Base-by-base conservation (phyloP, 2,329 filamentous ascomycete genomes). In the Botrytis hyacinthi region DNA sequence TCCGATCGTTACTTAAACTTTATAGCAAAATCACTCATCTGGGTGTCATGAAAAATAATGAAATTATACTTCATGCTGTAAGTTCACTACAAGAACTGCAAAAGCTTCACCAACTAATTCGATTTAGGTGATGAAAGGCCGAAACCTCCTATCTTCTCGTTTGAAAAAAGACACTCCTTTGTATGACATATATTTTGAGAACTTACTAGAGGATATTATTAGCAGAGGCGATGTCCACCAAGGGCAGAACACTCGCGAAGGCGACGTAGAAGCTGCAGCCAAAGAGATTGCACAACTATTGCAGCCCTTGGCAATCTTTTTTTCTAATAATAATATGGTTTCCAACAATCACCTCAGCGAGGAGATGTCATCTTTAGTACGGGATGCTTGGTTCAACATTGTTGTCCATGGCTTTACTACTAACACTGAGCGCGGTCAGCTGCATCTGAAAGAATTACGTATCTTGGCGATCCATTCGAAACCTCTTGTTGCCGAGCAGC, bases 341-440 rank as follows among this genome's bases (percentile, higher is more conserved):
- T 35, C 84, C 83, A 48, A 81, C 75, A 73, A 80, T 44, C 77
- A 84, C 16, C 83, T 83, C 72, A 88, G 92, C 70, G 92, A 95
- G 70, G 90, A 95, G 74, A 89, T 90, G 12, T 88, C 92, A 75
- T 88, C 89, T 40, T 84, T 97, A 73, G 88, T 96, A 77, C 91
- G 95, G 70, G 95, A 99, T 85, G 93, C 94, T 8, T 99, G 96
- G 96, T 98, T 98, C 84, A 99, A 99, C 79, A 94, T 98, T 75
- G 93, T 95, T 35, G 92, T 97, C 0, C 96, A 99, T 81, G 96
- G 95, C 7, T 97, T 98, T 81, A 91, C 91, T 16, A 86, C 92
- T 18, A 88, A 88, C 26, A 95, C 94, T 0, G 88, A 91, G 26
- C 88, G 92, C 72, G 93, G 91, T 29, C 91, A 91, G 80, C 88